Base-by-base conservation (phyloP, 805 yeast species). In the Starmerella apis region DNA sequence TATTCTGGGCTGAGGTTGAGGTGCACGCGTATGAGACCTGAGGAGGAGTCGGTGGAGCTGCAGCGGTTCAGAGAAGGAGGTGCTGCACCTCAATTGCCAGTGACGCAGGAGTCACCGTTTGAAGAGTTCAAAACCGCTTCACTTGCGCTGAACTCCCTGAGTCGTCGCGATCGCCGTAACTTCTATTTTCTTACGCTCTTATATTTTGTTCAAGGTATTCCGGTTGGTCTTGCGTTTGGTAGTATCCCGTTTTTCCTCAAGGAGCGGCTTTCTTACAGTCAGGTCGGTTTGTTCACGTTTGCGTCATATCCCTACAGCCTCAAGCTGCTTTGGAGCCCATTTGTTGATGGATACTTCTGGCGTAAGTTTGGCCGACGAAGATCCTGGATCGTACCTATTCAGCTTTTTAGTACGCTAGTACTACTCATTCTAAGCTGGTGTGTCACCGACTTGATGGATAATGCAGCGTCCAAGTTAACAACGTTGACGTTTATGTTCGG, bases 291-390 rank as follows among this genome's bases (percentile, higher is more conserved):
- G 2, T 92, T 92, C 64, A 78, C 95, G 2, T 70, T 92, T 55
- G 96, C 97, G 0, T 80, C 96, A 3, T 92, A 92, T 62, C 98
- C 98, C 1, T 92, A 92, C 67, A 84, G 95, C 8, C 69, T 92
- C 56, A 92, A 92, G 65, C 74, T 92, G 50, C 67, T 90, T 42
- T 92, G 98, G 97, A 84, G 95, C 13, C 98, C 98, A 0, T 75
- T 92, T 16, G 96, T 92, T 9, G 98, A 92, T 64, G 88, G 96
- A 1, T 64, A 86, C 18, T 92, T 81, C 63, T 73, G 72, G 52
- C 71, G 71, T 23, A 70, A 66, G 42, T 58, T 84, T 30, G 98
- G 98, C 3, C 76, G 96, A 49, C 71, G 98, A 59, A 75, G 86
- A 61, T 78, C 90, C 10, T 92, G 98, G 98, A 88, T 92, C 59